Base-by-base conservation (phyloP, 441 rosid species). In the Jatropha multifida region DNA sequence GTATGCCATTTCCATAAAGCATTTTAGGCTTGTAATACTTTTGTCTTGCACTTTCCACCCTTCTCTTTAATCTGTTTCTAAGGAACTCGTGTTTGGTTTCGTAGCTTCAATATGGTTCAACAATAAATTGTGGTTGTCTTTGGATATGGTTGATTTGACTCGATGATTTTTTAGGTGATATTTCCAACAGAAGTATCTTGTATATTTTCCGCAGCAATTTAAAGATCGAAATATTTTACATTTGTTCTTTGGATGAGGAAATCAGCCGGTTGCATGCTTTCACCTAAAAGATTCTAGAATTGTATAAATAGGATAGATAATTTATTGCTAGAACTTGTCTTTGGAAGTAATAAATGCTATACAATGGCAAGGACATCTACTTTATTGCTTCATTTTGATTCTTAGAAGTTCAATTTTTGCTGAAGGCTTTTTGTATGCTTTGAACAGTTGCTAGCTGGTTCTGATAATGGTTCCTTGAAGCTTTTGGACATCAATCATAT, bases 391-490 rank as follows among this genome's bases (percentile, higher is more conserved):
- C 14, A 46, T 46, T 18, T 48, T 17, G 4, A 8, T 32, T 61
- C 38, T 49, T 37, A 62, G 17, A 8, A 49, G 27, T 48, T 73
- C n/a, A n/a, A 27, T 52, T 26, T 23, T 48, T 27, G 76, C 37
- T 73, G 49, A 32, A 27, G 40, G 10, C 62, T 54, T 55, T 62
- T 51, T 14, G 13, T 37, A 44, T 55, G 44, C 55, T 11, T 40
- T 74, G 60, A 52, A 74, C 89, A 94, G 99, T 90, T 93, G 79
- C 87, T 95, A 78, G 96, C 98, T 56, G 99, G 99, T 73, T 93
- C 99, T 72, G 99, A 90, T 83, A 90, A 92, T 69, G 99, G 99
- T 68, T 87, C 96, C 41, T 52, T 95, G 83, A 91, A 85, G 84
- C 74, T 95, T 61, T 93, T 87, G 54, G 93, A 95, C 80, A 85